Percentiles rank a stretch among this genome's conserved stretches.
Conservation (phyloP, 1,139 yeast species). For the Pichia sorboxylosa region DNA sequence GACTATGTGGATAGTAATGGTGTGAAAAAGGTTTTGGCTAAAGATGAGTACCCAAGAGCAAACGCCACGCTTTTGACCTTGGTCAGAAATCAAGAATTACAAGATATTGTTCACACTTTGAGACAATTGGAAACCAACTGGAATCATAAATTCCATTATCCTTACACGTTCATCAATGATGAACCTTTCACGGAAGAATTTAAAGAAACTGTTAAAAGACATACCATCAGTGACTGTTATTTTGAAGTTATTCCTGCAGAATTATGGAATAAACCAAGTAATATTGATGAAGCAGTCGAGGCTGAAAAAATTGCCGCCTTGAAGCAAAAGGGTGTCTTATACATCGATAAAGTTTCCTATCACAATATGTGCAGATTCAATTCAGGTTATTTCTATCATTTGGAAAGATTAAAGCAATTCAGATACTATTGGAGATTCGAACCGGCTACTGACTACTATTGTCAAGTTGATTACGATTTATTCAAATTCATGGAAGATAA, state of each 20-base stretch:
- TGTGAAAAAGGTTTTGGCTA: slow-evolving; percentile 14
- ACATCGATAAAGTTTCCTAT: slow-evolving; percentile 35
- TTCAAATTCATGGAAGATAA: slow-evolving; percentile 43
- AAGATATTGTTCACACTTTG: slow-evolving; percentile 31
- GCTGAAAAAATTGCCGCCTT: slow-evolving; percentile 25
- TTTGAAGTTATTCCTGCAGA: slow-evolving; percentile 32
- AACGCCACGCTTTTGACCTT: slow-evolving; percentile 43
- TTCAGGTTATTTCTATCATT: slow-evolving; percentile 36
- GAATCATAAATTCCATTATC: slow-evolving; percentile 40
- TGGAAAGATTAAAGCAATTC: slow-evolving; percentile 35
- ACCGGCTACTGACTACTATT: slow-evolving; percentile 38
- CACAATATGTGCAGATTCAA: slow-evolving; percentile 49
- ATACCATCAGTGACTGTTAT: slow-evolving; percentile 21
- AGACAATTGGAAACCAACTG: slow-evolving; percentile 34
- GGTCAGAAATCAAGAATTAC: slow-evolving; percentile 36
- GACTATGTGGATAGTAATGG: slow-evolving; percentile 19
- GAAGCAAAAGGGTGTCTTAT: slow-evolving; percentile 31
- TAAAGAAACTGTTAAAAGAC: slow-evolving; percentile 29
- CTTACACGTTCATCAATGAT: slow-evolving; percentile 41
- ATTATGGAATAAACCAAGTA: slow-evolving; percentile 36
- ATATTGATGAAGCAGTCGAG: slow-evolving; percentile 30
- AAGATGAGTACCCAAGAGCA: slow-evolving; percentile 30
- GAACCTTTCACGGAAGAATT: slow-evolving; percentile 36
- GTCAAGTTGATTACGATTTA: slow-evolving; percentile 40
- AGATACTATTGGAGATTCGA: slow-evolving; percentile 47